Base-by-base conservation (phyloP, 2,329 filamentous ascomycete genomes). In the Xylariomycetidae sp. region DNA sequence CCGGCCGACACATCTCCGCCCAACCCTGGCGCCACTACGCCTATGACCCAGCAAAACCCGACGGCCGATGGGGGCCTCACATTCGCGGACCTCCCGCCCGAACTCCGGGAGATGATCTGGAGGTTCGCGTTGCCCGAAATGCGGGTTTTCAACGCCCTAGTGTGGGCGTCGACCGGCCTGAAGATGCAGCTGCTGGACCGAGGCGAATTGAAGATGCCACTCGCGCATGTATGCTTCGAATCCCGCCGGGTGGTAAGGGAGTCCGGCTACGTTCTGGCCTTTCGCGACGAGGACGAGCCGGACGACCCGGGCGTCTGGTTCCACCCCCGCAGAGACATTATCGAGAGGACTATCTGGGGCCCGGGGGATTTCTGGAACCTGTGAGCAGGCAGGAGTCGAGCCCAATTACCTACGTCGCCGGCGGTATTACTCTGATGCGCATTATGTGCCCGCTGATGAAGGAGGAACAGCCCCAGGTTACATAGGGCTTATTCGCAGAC, bases 101-200 rank as follows among this genome's bases (percentile, higher is more conserved):
- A 56, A 27, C 35, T 56, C 12, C 48, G 51, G 7, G 50, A 47
- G 15, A 49, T 53, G 14, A 50, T 56, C 34, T 56, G 52, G 52
- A 25, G 31, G 13, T 36, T 44, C 13, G 51, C 53, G 1, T 46
- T 56, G 1, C 51, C 51, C 1, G 45, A 37, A 7, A 25, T 45
- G 15, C 48, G 53, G 3, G 27, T 42, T 11, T 46, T 56, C 44
- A 44, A 42, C 16, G 44, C 37, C 5, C 31, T 54, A 2, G 48
- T 53, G 15, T 53, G 48, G 36, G 44, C 35, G 6, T 49, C 45
- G 10, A 36, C 38, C 12, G 38, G 34, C 7, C 28, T 50, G 8
- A 46, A 50, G 38, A 54, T 49, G 46, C 41, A 44, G 30, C 25
- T 52, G 16, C 37, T 54, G 22, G 45, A 49, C 23, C 44, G 52